Base-by-base conservation (phyloP, 2,329 filamentous ascomycete species). In the Cordyceps militaris region DNA sequence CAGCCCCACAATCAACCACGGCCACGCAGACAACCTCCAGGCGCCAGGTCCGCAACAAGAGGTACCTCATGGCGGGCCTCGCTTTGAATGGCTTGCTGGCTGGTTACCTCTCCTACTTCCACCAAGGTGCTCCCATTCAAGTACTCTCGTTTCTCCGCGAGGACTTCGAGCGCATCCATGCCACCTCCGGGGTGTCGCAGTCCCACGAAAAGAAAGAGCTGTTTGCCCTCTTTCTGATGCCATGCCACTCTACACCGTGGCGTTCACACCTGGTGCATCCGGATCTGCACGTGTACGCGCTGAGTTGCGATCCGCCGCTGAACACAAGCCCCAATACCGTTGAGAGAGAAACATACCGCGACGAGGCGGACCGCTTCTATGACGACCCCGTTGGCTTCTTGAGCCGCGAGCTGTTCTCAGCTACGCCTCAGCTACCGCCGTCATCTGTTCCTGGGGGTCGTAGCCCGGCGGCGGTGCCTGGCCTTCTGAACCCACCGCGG, bases 201-300 rank as follows among this genome's bases (percentile, higher is more conserved):
- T 30, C 3, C 21, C 36, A 68, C 21, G 62, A 64, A 28, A 61
- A 64, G 36, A 65, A 74, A 36, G 79, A 82, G 59, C 77, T 84
- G 11, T 86, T 86, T 65, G 83, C 86, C 34, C 87, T 88, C 21
- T 97, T 97, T 73, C 80, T 99, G 24, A 96, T 92, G 81, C 94
- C 94, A 10, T 99, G 94, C 74, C 94, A 99, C 76, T 89, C 88
- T 63, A 97, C 93, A 0, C 93, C 94, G 2, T 97, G 94, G 93
- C 88, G 92, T 66, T 91, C 88, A 16, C 89, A 95, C 67, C 80
- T 97, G 40, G 78, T 95, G 60, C 83, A 94, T 67, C 83, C 89
- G 0, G 74, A 77, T 30, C 84, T 97, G 55, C 74, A 83, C 59
- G 91, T 91, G 4, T 92, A 92, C 78, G 93, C 92, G 0, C 76